Base-by-base conservation (phyloP, 2,329 filamentous ascomycete species). In the Albifimbria verrucaria region DNA sequence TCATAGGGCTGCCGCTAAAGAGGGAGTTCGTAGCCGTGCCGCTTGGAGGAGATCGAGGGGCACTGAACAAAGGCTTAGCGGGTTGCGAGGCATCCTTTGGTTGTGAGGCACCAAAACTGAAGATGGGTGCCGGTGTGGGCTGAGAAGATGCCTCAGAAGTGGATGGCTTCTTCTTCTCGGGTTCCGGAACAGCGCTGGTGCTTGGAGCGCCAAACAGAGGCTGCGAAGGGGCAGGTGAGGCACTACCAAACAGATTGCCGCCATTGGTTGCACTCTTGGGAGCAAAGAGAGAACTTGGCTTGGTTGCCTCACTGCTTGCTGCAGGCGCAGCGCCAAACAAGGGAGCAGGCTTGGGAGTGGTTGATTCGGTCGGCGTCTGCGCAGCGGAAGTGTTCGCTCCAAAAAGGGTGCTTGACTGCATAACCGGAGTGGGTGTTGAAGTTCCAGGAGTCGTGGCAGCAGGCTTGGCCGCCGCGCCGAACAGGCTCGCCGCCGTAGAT, bases 1-100 rank as follows among this genome's bases (percentile, higher is more conserved):
- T 76, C 62, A 78, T 72, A 17, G 70, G 71, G 50, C 72, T 74
- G 26, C 71, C 71, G 48, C 66, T 69, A 58, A 79, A 77, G 55
- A 71, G 52, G 20, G 67, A 61, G 50, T 54, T 59, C 5, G 61
- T 50, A 20, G 63, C 48, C 36, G 62, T 49, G 7, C 65, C 60
- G 43, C 62, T 51, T 5, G 67, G 55, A 5, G 68, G 65, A 24
- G 72, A 71, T 53, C 69, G 70, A 24, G 70, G 65, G 9, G 66
- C 60, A 15, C 67, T 68, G 51, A 77, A 77, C 15, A 73, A 56
- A 15, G 73, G 68, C 59, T 73, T 75, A 20, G 61, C 50, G 5
- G 66, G 52, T 11, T 63, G 58, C 15, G 62, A 10, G 7, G 46
- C 56, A 45, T 62, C 58, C 21, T 68, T 2, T 63, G 53, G 50